A percentile compares a stretch with the other conserved stretches of the same genome.
Evolutionary conservation across 2,329 filamentous ascomycete species (phyloP).

Genomic region (Fusarium miscanthi): DNA sequence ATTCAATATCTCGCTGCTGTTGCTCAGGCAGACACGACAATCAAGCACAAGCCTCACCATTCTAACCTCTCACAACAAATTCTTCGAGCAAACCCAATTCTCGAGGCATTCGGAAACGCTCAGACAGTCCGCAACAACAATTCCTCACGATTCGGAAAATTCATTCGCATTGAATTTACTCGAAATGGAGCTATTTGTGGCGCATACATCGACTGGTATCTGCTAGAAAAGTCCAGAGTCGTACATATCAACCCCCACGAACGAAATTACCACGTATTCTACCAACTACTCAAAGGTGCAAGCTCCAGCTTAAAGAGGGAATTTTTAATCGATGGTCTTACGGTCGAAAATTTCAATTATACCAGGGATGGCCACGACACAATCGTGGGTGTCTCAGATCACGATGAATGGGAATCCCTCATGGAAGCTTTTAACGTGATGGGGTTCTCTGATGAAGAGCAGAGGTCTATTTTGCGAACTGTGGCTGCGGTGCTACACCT

Average conservation of each 20-base stretch:
- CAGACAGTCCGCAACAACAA: constrained; percentile 99
- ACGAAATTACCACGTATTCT: constrained; percentile 97
- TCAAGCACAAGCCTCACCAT: constrained; percentile 70
- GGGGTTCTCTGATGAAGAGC: constrained; percentile 89
- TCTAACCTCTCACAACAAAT: constrained; percentile 97
- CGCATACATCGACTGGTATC: constrained; percentile 98
- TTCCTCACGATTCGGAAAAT: constrained; percentile 97
- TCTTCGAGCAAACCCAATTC: constrained; percentile 92
- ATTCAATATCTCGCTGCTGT: constrained; percentile 98
- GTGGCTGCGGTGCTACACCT: constrained; percentile 93
- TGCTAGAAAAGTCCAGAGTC: constrained; percentile 97
- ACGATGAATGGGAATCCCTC: constrained; percentile 87
- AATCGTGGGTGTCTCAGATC: constrained; percentile 90
- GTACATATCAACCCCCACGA: constrained; percentile 88
- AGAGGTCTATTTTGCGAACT: constrained; percentile 83
- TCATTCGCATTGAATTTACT: constrained; percentile 96
- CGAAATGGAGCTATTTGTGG: constrained; percentile 90
- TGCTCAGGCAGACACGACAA: constrained; percentile 81
- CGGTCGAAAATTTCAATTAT: constrained; percentile 90
- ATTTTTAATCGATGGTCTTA: constrained; percentile 78
- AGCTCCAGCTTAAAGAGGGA: constrained; percentile 77
- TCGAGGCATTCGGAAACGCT: constrained; percentile 97
- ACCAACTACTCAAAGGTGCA: constrained; percentile 90
- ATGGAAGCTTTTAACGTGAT: constrained; percentile 95
- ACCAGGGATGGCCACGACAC: constrained; percentile 91